Percentiles rank a stretch among this genome's conserved stretches.
Conservation (phyloP, 805 yeast species). For the Suhomyces sp. region DNA sequence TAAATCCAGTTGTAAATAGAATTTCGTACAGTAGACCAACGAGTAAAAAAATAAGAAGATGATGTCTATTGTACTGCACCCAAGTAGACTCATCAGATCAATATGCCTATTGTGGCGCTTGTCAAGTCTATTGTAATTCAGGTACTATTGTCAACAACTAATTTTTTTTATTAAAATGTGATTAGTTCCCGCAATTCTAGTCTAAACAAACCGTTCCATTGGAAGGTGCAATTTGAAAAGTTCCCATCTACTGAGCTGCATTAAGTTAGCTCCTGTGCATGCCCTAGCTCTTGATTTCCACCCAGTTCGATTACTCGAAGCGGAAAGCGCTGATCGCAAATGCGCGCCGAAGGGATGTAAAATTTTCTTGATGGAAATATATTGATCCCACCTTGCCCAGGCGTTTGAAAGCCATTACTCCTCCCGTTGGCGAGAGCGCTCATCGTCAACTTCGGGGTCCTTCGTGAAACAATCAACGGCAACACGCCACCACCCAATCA, state of each 20-base stretch:
- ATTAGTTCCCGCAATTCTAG: not conserved
- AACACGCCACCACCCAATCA: not conserved
- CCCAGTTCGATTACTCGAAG: not conserved
- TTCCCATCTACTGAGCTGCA: not conserved
- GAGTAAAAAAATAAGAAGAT: not conserved
- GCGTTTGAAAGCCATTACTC: not conserved
- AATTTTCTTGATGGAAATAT: not conserved
- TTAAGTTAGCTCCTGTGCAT: not conserved
- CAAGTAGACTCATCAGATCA: not conserved
- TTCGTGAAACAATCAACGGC: not conserved
- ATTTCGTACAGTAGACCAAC: not conserved
- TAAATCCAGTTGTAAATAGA: not conserved
- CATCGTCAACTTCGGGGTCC: not conserved
- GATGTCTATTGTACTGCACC: not conserved
- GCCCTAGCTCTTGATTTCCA: not conserved
- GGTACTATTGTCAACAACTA: not conserved
- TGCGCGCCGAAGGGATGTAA: constrained; percentile 1
- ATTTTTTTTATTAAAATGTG: not conserved
- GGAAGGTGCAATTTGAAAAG: not conserved
- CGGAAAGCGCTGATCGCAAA: not conserved
- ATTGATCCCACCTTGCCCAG: not conserved
- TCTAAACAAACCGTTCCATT: not conserved
- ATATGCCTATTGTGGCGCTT: not conserved
- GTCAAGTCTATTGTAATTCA: not conserved
- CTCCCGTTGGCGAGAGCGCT: not conserved